phyloP scores from a whole-genome alignment of 805 yeast genomes.

The Debaryomyces prosopidis region DNA sequence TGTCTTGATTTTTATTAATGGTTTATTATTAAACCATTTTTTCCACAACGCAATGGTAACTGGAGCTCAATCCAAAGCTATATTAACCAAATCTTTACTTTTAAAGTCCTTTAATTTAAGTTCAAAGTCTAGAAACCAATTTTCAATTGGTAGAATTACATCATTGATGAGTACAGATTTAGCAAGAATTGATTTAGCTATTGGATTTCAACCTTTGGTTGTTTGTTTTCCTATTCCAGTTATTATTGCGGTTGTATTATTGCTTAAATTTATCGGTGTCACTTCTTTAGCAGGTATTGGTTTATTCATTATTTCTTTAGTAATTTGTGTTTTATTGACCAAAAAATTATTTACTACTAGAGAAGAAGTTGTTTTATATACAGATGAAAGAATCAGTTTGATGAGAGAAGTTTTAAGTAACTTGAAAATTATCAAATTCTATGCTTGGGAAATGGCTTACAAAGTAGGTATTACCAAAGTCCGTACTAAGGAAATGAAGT shows the following conservation, averaged over 20 bases:
- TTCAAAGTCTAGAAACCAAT: conserved; percentile 31
- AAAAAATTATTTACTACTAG: conserved; percentile 35
- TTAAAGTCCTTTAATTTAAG: conserved; percentile 39
- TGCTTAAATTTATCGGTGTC: conserved; percentile 38
- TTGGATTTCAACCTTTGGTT: conserved; percentile 44
- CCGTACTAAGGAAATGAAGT: conserved; percentile 41
- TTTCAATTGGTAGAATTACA: conserved; percentile 41
- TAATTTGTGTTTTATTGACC: conserved; percentile 35
- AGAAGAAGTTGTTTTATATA: conserved; percentile 35
- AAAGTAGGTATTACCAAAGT: conserved; percentile 32
- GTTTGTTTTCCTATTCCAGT: conserved; percentile 45
- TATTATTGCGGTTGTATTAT: conserved; percentile 35
- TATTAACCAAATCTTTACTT: conserved; percentile 39
- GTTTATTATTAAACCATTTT: conserved; percentile 41
- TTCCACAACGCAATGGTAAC: conserved; percentile 44
- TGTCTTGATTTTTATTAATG: conserved; percentile 48
- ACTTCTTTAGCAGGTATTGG: conserved; percentile 44
- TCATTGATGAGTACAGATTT: conserved; percentile 45
- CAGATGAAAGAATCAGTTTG: conserved; percentile 43
- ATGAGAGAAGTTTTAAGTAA: conserved; percentile 44
- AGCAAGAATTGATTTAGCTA: conserved; percentile 43
- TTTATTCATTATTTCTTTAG: conserved; percentile 34
- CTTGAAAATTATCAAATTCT: conserved; percentile 44
- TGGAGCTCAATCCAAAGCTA: conserved; percentile 42
- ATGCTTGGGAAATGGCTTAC: conserved; percentile 49